These are phyloP conservation scores for Paecilomyces variotii DNA, from an alignment of 2,329 filamentous ascomycete species.

Conservation along the genomic window DNA sequence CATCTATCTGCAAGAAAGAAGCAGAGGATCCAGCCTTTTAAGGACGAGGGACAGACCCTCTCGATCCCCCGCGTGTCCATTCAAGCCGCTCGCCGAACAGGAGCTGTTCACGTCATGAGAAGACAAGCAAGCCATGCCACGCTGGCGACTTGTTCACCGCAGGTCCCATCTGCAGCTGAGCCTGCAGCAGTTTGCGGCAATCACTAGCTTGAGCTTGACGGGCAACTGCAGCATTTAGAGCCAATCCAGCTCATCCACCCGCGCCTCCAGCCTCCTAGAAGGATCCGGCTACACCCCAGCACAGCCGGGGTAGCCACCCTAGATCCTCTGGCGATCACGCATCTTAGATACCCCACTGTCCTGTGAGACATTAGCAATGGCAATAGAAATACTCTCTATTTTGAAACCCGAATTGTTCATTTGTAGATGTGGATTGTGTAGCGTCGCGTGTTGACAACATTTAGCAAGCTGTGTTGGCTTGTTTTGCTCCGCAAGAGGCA, in stretches of 20 bases:
- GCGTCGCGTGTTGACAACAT: not conserved
- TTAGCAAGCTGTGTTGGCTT: not conserved
- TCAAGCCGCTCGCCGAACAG: not conserved
- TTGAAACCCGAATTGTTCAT: not conserved
- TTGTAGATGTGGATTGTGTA: not conserved
- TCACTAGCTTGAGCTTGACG: not conserved
- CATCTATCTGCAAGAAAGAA: not conserved
- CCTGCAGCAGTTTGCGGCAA: not conserved
- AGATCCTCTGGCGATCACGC: not conserved
- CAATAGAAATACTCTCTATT: not conserved
- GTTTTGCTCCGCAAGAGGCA: not conserved
- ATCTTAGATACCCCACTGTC: conserved; percentile 15
- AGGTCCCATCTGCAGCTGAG: not conserved
- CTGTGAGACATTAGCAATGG: not conserved
- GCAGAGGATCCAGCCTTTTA: not conserved
- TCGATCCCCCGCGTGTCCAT: not conserved
- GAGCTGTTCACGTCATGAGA: conserved; percentile 3
- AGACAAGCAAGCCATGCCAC: not conserved
- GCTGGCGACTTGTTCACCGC: not conserved
- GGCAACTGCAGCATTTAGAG: not conserved
- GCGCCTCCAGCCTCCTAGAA: not conserved
- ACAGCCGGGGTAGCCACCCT: not conserved
- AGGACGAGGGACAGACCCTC: not conserved
- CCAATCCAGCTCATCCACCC: not conserved
- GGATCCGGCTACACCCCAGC: not conserved